Evolutionary conservation across 2,329 filamentous ascomycete species (phyloP), one percentile per base, ranked within the genome.

Genomic region (Ambrosiella cleistominuta): DNA sequence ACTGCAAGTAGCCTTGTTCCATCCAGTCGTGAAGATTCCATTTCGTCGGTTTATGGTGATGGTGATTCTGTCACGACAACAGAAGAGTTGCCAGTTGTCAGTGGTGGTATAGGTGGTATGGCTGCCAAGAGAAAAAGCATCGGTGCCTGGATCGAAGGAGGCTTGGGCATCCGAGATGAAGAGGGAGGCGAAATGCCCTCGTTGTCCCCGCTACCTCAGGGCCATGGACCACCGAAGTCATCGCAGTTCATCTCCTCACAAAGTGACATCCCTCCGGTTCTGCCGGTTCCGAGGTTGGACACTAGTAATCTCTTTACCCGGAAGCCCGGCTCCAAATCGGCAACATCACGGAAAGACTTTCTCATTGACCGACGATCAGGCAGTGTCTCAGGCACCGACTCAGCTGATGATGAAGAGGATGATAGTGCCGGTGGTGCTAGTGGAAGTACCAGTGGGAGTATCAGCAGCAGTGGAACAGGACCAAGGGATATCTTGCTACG

Each of bases 381-480:
- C 6, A 19, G 15, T 37, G 13, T 9, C n/a, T 61, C 59, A 1
- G 60, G 62, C 40, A 79, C 74, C 58, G 91, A 96, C 65, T 95
- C 88, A 37, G 90, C 90, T 3, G 91, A 96, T 65, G 91, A 96
- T 64, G 91, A 96, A 70, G 91, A 96, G 63, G 90, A 96, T 61
- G 91, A 95, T 66, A 87, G 7, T 75, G 65, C 1, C 65, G 64
- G 1, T 5, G 27, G 27, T 27, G 4, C 27, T 5, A 27, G 27
- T 27, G 27, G 27, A 3, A 27, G 27, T 27, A 27, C 27, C 27
- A 27, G 27, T 27, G 27, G 27, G 27, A 27, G 27, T 27, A 5
- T 27, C 27, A 5, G 2, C 27, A 27, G 27, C 4, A 27, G 27
- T 27, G 27, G 27, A 27, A 5, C 27, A 5, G 27, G 27, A n/a